Base-by-base conservation (phyloP, 2,329 filamentous ascomycete species). In the Hypomyces perniciosus region DNA sequence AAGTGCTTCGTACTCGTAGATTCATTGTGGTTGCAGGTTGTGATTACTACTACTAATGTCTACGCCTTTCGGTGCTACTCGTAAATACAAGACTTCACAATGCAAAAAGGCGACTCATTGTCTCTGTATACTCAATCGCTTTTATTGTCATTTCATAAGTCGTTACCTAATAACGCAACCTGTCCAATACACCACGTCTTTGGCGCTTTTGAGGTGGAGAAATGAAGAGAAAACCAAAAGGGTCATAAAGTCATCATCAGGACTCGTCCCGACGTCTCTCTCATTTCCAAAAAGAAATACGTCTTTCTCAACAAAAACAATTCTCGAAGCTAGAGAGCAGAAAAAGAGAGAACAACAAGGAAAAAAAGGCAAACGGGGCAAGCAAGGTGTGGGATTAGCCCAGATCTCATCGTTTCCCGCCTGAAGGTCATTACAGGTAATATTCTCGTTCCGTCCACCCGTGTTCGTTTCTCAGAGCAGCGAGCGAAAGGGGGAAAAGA, bases 91-190 rank as follows among this genome's bases (percentile, higher is more conserved):
- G 20, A 20, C 12, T 35, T 35, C 33, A 35, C 33, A 27, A 33
- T 12, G 28, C 28, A 31, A 42, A 12, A 28, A 8, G 34, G 38
- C 42, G 20, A 40, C 40, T 52, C 31, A 37, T 30, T 50, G 35
- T 34, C 37, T 29, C 31, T 43, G 46, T 52, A 53, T 48, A 47
- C 59, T 59, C 58, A 62, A 60, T 57, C 61, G 59, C 62, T 70
- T 70, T 69, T 68, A 68, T 69, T 62, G 64, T 67, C 65, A 53
- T 59, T 62, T 69, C 66, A 62, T 69, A 65, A 68, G 50, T 70
- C 67, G 67, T 70, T 64, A 69, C 63, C 65, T 66, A 66, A 57
- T 61, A 64, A 65, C 63, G 58, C 61, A 65, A 62, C 62, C 61
- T 60, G 59, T 64, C 62, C 62, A 66, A 65, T 57, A 64, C 59